These are phyloP conservation scores for Emericellopsis atlantica DNA, from an alignment of 2,329 filamentous ascomycete genomes.

Conservation along the genomic window DNA sequence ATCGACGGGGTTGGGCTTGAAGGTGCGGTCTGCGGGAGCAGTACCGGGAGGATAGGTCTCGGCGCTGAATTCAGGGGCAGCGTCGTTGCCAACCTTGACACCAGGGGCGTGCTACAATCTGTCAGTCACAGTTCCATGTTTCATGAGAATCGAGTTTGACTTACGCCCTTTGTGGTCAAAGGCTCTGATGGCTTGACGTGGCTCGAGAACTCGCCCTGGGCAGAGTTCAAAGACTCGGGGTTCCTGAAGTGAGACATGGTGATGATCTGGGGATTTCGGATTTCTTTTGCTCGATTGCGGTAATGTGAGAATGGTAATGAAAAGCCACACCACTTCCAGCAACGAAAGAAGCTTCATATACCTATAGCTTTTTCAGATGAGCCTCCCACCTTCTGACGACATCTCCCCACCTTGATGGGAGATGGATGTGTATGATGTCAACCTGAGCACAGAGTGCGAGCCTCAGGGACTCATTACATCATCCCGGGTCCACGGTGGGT, in stretches of 20 bases:
- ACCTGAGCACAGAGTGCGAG: no score
- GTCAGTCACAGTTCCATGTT: not conserved
- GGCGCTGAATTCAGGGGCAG: conserved; percentile 48
- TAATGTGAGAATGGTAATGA: no score
- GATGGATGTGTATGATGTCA: no score
- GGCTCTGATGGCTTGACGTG: conserved; percentile 37
- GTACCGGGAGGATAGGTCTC: conserved; percentile 49
- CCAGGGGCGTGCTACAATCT: conserved; percentile 47
- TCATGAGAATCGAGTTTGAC: conserved; percentile 10
- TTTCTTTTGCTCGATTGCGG: no score
- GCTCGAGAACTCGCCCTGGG: conserved; percentile 43
- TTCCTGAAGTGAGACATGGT: conserved; percentile 32
- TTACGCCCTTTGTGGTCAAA: conserved; percentile 39
- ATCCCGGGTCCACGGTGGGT: no score
- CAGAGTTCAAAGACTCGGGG: conserved; percentile 33
- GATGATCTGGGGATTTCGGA: not conserved
- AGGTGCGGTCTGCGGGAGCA: conserved; percentile 36
- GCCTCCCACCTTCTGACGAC: no score
- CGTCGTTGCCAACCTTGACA: conserved; percentile 45
- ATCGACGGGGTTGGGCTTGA: conserved; percentile 21
- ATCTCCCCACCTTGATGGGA: no score
- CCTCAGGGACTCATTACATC: no score
- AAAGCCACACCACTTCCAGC: no score
- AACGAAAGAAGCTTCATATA: no score
- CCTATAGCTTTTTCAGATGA: no score